Percentiles rank a stretch among this genome's conserved stretches.
Evolutionary conservation across 371 early-diverging fungal genomes (phyloP).

Genomic region (Chytridium lagenaria): DNA sequence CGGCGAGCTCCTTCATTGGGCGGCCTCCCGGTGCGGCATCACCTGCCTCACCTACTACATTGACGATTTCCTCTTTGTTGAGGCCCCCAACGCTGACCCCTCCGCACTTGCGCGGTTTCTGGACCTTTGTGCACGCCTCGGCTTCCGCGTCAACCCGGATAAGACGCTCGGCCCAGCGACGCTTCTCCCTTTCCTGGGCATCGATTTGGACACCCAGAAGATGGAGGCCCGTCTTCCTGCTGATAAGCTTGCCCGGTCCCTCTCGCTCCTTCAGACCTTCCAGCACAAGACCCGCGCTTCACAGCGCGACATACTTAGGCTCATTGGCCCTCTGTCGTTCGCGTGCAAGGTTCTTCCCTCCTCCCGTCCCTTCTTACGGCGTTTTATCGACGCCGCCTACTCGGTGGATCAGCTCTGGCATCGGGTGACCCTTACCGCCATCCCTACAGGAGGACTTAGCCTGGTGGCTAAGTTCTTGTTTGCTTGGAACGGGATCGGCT

Average conservation of each 20-base stretch:
- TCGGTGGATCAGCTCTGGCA: no score
- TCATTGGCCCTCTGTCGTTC: conserved; percentile 3
- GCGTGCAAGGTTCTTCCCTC: not conserved
- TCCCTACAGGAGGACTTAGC: conserved; percentile 20
- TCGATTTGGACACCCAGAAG: conserved; percentile 3
- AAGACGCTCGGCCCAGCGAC: conserved; percentile 9
- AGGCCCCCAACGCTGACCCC: conserved; percentile 4
- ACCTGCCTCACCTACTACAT: conserved; percentile 14
- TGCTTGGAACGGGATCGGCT: conserved; percentile 15
- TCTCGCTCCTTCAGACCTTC: not conserved
- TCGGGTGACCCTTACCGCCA: conserved; percentile 6
- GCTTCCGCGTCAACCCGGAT: conserved; percentile 14
- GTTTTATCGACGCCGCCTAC: conserved; percentile 13
- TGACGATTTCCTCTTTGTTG: conserved; percentile 23
- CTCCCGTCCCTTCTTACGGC: conserved; percentile 20
- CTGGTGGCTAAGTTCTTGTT: conserved; percentile 24
- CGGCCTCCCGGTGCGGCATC: not conserved
- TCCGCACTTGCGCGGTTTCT: not conserved
- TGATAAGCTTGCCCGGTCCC: conserved; percentile 2
- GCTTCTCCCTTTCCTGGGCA: conserved; percentile 7
- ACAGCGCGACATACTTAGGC: not conserved
- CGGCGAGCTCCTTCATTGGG: conserved; percentile 25
- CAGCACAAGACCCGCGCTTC: not conserved
- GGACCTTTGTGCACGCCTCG: not conserved
- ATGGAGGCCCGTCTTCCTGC: conserved; percentile 12